Evolutionary conservation across 2,329 filamentous ascomycete genomes (phyloP), one percentile per base, ranked within the genome.

Genomic region (Emergomyces africanus): DNA sequence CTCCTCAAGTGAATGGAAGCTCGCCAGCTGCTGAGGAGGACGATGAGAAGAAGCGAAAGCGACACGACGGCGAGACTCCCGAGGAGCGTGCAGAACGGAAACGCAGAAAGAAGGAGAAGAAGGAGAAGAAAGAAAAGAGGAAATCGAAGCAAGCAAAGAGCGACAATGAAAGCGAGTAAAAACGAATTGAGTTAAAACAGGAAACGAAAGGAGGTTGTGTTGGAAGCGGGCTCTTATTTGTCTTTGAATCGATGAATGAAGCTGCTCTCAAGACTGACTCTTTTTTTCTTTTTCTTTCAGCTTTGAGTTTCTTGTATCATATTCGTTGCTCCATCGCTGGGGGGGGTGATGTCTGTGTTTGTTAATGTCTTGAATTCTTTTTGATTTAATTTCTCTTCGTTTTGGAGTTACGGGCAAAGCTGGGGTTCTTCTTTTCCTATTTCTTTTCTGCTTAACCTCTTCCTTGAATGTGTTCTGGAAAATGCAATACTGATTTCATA

Each of bases 81-180:
- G 77, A 76, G 66, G 76, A 75, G 70, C 73, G 69, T 61, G 75
- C 73, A 49, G 78, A 79, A 66, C 73, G 77, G 58, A 80, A 79
- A 70, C 68, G 71, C 61, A 76, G 74, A 71, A 79, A 79, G 72
- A 79, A 79, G 70, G 77, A 78, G 65, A 79, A 79, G 70, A 79
- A 80, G 67, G 78, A 79, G 62, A 78, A 77, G 71, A 78, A 79
- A 66, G 81, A 84, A 75, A 85, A 86, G 77, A 90, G 90, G 81
- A 94, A 18, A 75, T 84, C 30, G 85, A 89, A 70, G 84, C 85
- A 73, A 83, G 64, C 60, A 58, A 66, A 68, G 61, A 63, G 61
- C 41, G 66, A 66, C 61, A 72, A 74, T 61, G 75, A 77, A 65
- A 77, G 73, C 68, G 73, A 77, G 61, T 72, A 72, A 65, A n/a